Evolutionary conservation across 116 monocot genomes (phyloP).

Genomic region (Papilionanthe hybrid): DNA sequence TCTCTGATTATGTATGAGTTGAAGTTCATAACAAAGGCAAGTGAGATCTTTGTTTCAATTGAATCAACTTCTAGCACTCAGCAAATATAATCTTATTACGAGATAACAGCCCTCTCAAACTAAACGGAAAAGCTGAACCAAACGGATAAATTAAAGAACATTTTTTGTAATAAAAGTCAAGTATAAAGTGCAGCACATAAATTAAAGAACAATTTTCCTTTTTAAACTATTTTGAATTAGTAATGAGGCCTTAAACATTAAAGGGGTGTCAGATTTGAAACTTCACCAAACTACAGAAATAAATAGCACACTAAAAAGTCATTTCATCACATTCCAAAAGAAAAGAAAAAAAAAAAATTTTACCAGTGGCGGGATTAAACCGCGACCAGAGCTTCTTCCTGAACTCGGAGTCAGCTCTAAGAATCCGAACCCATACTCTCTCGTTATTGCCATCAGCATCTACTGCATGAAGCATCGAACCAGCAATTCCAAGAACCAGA

Average conservation of each 20-base stretch:
- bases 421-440: conserved; percentile 90
- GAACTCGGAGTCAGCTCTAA: conserved; percentile 85
- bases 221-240: neutral
- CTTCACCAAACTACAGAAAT: neutral
- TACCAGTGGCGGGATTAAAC: conserved; percentile 84
- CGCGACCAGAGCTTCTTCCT: conserved; percentile 76
- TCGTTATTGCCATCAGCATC: conserved; percentile 65
- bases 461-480: conserved; percentile 71
- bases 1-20: neutral
- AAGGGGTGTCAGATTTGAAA: neutral
- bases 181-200: no score
- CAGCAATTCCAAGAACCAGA: conserved; percentile 86
- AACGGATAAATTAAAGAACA: no score
- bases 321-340: neutral
- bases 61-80: neutral
- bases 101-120: neutral
- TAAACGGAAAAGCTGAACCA: no score
- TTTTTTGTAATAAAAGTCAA: no score
- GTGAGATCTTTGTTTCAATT: neutral
- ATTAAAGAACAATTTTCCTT: neutral
- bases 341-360: neutral
- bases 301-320: neutral
- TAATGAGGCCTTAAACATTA: neutral
- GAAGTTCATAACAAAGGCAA: neutral
- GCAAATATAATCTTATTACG: neutral